phyloP scores from a whole-genome alignment of 1,139 yeast genomes.

The Suhomyces wounanorum region DNA sequence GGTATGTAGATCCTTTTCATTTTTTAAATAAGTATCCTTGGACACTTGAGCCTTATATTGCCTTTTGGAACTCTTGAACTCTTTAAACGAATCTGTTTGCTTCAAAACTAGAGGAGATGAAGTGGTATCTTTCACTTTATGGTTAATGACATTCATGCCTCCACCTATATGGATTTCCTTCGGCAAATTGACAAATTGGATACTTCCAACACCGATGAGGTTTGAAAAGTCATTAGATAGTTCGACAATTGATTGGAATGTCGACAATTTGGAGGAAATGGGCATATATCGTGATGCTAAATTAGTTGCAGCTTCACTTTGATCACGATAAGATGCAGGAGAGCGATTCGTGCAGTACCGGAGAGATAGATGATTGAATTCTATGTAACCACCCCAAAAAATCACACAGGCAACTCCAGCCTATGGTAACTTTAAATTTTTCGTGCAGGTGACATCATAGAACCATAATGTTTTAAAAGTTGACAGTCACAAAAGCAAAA shows the following conservation, averaged over 20 bases:
- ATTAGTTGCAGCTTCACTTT: background rate
- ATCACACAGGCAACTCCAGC: too few relatives aligned
- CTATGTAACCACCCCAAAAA: background rate
- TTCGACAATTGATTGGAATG: constrained; percentile 1
- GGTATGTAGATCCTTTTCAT: background rate
- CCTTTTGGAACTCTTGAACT: background rate
- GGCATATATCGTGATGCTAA: background rate
- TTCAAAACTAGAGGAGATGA: background rate
- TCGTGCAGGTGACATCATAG: too few relatives aligned
- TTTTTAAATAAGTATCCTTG: background rate
- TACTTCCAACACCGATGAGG: constrained; percentile 50
- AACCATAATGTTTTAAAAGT: too few relatives aligned
- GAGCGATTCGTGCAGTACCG: background rate
- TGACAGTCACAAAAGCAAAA: too few relatives aligned
- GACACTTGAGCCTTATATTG: background rate
- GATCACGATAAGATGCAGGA: background rate
- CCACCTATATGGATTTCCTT: constrained; percentile 22
- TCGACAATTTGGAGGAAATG: background rate
- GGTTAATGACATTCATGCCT: constrained; percentile 14
- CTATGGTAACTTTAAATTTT: too few relatives aligned
- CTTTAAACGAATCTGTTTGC: background rate
- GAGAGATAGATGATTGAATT: too few relatives aligned
- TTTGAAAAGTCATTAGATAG: constrained; percentile 42
- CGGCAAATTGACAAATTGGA: constrained; percentile 47
- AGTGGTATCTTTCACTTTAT: background rate